These are phyloP conservation scores for Aspergillus spinulosporus DNA, from an alignment of 2,329 filamentous ascomycete genomes.

Conservation along the genomic window DNA sequence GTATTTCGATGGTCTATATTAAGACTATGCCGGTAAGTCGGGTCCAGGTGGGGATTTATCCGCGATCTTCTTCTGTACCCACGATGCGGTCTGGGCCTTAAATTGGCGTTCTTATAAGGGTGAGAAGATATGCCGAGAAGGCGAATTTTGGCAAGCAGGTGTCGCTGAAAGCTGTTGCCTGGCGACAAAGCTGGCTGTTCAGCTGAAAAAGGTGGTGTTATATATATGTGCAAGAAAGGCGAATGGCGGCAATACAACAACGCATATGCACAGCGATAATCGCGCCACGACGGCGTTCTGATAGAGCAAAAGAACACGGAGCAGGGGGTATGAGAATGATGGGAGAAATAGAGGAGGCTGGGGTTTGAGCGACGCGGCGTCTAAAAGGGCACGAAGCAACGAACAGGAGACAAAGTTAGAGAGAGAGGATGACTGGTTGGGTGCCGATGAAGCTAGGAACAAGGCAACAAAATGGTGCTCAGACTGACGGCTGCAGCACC, in stretches of 20 bases:
- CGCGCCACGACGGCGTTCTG: slow-evolving; percentile 17
- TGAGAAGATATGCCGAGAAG: neutral
- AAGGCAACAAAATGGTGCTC: slow-evolving; percentile 20
- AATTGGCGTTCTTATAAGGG: slow-evolving; percentile 2
- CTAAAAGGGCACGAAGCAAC: slow-evolving; percentile 27
- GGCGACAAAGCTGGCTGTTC: slow-evolving; percentile 11
- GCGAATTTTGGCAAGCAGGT: neutral
- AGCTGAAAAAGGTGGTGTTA: slow-evolving; percentile 17
- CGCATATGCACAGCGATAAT: slow-evolving; percentile 13
- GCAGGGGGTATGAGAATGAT: neutral
- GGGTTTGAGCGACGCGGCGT: slow-evolving; percentile 18
- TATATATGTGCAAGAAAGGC: slow-evolving; percentile 4
- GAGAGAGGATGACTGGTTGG: slow-evolving; percentile 17
- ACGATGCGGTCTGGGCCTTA: slow-evolving; percentile 20
- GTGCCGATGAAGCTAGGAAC: slow-evolving; percentile 22
- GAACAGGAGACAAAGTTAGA: slow-evolving; percentile 23
- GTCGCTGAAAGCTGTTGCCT: slow-evolving; percentile 17
- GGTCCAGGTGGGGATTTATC: slow-evolving; percentile 21
- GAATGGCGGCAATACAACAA: slow-evolving; percentile 10
- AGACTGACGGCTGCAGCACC: slow-evolving; percentile 6
- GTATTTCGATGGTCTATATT: slow-evolving; percentile 13
- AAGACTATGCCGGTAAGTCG: slow-evolving; percentile 14
- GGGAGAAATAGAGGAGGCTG: slow-evolving; percentile 21
- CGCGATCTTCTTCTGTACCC: slow-evolving; percentile 17
- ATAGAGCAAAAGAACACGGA: neutral